Percentiles rank a stretch among this genome's conserved stretches.
Conservation (phyloP, 176 grass and related monocot species). For the Eremochloa ophiuroides region DNA sequence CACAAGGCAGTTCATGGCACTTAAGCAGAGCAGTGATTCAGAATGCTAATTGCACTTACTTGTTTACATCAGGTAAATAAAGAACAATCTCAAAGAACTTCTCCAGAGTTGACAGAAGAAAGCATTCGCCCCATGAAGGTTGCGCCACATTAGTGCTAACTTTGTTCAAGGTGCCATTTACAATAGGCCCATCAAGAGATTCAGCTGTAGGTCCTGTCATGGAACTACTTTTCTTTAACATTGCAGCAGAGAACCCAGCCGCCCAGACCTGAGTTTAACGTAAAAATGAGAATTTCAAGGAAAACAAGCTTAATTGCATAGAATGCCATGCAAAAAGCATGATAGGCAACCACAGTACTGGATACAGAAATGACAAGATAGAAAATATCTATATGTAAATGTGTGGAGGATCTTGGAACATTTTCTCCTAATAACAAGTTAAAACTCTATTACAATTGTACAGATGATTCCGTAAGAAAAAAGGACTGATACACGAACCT, state of each 20-base stretch:
- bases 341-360: background rate
- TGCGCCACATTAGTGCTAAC: constrained; percentile 24
- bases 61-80: constrained; percentile 64
- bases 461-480: background rate
- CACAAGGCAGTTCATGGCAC: constrained; percentile 5
- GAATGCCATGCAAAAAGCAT: constrained; percentile 1
- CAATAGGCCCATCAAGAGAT: constrained; percentile 32
- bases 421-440: constrained; percentile 1
- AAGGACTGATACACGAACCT: constrained; percentile 45
- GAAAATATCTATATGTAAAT: background rate
- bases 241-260: constrained; percentile 88
- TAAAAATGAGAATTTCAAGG: constrained; percentile 32
- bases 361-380: background rate
- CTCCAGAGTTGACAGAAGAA: constrained; percentile 56
- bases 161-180: constrained; percentile 40
- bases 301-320: constrained; percentile 4
- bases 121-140: constrained; percentile 60
- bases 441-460: background rate
- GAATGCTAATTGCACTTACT: constrained; percentile 43
- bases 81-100: constrained; percentile 73
- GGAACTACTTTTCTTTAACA: constrained; percentile 72
- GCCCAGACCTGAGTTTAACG: constrained; percentile 69
- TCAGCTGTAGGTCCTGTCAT: constrained; percentile 39
- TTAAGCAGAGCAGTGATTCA: background rate
- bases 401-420: background rate